phyloP scores from a whole-genome alignment of 371 early-diverging fungal species.

The Mortierella sp. region DNA sequence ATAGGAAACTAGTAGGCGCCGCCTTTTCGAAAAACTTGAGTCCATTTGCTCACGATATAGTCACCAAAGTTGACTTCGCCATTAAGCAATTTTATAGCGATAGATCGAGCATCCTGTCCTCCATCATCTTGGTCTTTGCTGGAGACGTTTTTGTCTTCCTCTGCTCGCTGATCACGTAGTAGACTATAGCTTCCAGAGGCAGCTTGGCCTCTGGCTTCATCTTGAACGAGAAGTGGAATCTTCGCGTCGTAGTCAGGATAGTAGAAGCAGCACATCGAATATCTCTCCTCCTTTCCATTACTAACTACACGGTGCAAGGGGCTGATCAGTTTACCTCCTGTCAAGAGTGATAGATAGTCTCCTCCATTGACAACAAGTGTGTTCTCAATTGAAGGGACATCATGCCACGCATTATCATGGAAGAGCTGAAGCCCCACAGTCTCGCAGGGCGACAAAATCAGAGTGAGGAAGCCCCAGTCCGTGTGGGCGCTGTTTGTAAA shows the following conservation, averaged over 20 bases:
- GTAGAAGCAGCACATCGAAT: slow-evolving; percentile 59
- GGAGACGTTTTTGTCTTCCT: slow-evolving; percentile 9
- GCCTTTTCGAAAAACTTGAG: slow-evolving; percentile 54
- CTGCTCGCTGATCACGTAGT: slow-evolving; percentile 41
- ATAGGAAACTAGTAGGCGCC: slow-evolving; percentile 23
- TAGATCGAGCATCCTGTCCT: slow-evolving; percentile 18
- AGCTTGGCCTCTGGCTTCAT: slow-evolving; percentile 40
- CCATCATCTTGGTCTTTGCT: neutral
- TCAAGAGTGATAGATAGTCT: slow-evolving; percentile 66
- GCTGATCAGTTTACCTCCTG: slow-evolving; percentile 60
- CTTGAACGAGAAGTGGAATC: slow-evolving; percentile 49
- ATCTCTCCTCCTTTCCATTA: slow-evolving; percentile 49
- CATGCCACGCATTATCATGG: slow-evolving; percentile 58
- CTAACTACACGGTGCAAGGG: slow-evolving; percentile 69
- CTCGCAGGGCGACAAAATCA: slow-evolving; percentile 60
- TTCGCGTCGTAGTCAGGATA: slow-evolving; percentile 53
- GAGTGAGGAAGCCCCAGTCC: slow-evolving; percentile 72
- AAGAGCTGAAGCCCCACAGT: slow-evolving; percentile 60
- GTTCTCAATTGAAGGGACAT: slow-evolving; percentile 59
- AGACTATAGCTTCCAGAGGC: slow-evolving; percentile 49
- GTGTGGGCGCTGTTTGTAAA: slow-evolving; percentile 49
- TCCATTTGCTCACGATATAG: slow-evolving; percentile 56
- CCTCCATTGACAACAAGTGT: slow-evolving; percentile 68
- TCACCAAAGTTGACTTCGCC: slow-evolving; percentile 57
- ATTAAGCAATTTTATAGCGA: slow-evolving; percentile 39